Conservation (phyloP, 768 basidiomycete genomes). For the Sutorius australiensis region DNA sequence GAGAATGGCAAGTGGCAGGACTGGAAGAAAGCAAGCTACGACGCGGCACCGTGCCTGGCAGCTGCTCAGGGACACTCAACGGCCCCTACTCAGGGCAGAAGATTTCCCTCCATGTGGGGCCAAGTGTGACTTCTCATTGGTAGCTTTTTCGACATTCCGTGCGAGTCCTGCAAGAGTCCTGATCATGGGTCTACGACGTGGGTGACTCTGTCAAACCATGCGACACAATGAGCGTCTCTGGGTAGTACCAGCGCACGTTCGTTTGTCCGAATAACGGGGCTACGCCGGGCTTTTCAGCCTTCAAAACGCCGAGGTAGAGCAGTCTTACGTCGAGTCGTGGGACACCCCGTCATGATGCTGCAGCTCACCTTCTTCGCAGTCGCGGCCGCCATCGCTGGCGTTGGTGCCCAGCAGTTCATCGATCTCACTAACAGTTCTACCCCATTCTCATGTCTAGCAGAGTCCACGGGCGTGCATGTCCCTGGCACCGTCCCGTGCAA, state of each 20-base stretch:
- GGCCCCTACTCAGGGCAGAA: too few species aligned
- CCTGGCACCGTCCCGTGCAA: constrained; percentile 28
- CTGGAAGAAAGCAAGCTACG: neutral
- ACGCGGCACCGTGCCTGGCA: neutral
- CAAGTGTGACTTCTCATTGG: neutral
- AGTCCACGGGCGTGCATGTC: constrained; percentile 28
- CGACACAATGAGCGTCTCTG: neutral
- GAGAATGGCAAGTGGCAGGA: too few species aligned
- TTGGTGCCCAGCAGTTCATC: constrained; percentile 20
- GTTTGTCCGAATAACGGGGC: neutral
- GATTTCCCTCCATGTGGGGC: neutral
- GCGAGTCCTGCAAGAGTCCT: neutral
- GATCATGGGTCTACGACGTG: neutral
- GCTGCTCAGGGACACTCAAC: neutral
- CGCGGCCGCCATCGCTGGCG: constrained; percentile 6
- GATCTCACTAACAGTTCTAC: constrained; percentile 11
- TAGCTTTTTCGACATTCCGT: neutral
- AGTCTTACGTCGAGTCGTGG: neutral
- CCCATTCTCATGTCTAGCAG: constrained; percentile 21
- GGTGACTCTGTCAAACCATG: neutral
- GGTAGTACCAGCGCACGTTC: constrained; percentile 2
- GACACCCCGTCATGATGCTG: constrained; percentile 1
- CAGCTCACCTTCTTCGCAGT: constrained; percentile 4
- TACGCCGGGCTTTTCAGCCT: neutral
- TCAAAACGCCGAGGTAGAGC: neutral